Percentiles rank a stretch among this genome's conserved stretches.
phyloP scores from a whole-genome alignment of 768 basidiomycete species.

The Phanerochaete carnosa region DNA sequence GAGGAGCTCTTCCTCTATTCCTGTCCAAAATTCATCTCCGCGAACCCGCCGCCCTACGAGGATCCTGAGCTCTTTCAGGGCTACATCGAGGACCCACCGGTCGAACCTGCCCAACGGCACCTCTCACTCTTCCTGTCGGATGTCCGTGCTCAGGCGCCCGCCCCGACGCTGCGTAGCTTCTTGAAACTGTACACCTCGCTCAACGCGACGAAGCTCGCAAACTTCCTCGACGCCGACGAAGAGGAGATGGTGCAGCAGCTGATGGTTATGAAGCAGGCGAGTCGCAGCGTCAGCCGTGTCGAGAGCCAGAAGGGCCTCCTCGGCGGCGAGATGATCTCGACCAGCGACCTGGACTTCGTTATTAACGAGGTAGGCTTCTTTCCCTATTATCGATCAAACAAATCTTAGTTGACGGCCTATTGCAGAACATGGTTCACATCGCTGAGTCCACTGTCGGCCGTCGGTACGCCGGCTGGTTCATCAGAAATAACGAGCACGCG shows the following conservation, averaged over 20 bases:
- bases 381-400: background rate
- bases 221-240: constrained; percentile 88
- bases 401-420: background rate
- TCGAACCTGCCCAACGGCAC: constrained; percentile 83
- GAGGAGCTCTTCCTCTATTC: constrained; percentile 93
- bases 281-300: constrained; percentile 66
- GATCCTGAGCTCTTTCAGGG: constrained; percentile 59
- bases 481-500: constrained; percentile 91
- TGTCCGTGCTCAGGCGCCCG: constrained; percentile 69
- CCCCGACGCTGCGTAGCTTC: constrained; percentile 86
- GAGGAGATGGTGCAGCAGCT: constrained; percentile 95
- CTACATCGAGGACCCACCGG: constrained; percentile 33
- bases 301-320: constrained; percentile 53
- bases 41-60: constrained; percentile 93
- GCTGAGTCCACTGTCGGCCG: constrained; percentile 92
- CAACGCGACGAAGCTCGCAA: constrained; percentile 86
- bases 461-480: constrained; percentile 96
- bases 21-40: constrained; percentile 95
- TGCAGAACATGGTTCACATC: constrained; percentile 93
- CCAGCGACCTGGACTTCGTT: constrained; percentile 93
- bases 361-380: constrained; percentile 75
- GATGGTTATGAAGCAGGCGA: constrained; percentile 93
- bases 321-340: constrained; percentile 83
- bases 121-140: constrained; percentile 82
- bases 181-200: constrained; percentile 94